Base-by-base conservation (phyloP, 2,329 filamentous ascomycete species). In the Fusarium tjaetaba region DNA sequence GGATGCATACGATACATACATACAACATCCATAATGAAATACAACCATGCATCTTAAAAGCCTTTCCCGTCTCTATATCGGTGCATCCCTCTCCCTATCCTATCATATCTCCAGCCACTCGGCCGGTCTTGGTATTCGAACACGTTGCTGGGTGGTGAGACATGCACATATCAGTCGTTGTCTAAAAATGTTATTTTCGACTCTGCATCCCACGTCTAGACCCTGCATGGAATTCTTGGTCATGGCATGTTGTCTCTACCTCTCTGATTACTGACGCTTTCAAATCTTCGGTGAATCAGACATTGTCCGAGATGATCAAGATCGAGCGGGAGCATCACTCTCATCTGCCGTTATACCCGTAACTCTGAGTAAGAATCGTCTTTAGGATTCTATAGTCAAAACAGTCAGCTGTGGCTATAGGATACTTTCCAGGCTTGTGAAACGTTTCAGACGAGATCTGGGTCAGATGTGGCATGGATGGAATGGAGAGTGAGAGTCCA, bases 391-490 rank as follows among this genome's bases (percentile, higher is more conserved):
- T 41, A 24, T 24, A 22, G 43, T 60, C 64, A 48, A 55, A 43
- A 26, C 43, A 52, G 57, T 56, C 48, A 48, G 53, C 41, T 42
- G 57, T 70, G 55, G 56, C 56, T 69, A 36, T 60, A 56, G 41
- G 48, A 53, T 53, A 53, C 51, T 65, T 53, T 70, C 41, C 51
- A 51, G 26, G 16, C 65, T 24, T 26, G 41, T 72, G 70, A 73
- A 73, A 72, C 70, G 70, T 73, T 73, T 73, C 70, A 73, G 52
- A 46, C 36, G 34, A 48, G 42, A 42, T 62, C 64, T 56, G 41
- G 43, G 63, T 61, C 45, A 52, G 26, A 52, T 51, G 61, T 28
- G 45, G 45, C 30, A 24, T 43, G 38, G 5, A 32, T 39, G n/a
- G 24, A 45, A 61, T 61, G 46, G n/a, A n/a, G n/a, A n/a, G n/a